phyloP scores from a whole-genome alignment of 2,329 filamentous ascomycete genomes.

The Ophiostoma australiae region DNA sequence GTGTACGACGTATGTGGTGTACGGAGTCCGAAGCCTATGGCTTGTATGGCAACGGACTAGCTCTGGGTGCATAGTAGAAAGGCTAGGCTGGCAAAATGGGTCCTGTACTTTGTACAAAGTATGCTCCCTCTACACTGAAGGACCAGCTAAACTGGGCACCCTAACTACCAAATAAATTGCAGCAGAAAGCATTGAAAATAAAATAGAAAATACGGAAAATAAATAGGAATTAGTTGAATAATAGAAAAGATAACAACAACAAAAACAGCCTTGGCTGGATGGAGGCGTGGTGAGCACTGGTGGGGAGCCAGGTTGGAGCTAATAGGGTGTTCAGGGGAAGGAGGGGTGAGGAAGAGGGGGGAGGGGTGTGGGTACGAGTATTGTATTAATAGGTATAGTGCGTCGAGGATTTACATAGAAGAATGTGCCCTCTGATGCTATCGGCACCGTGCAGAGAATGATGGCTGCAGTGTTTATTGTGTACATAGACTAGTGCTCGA shows the following conservation, averaged over 20 bases:
- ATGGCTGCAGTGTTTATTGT: not conserved
- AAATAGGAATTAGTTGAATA: not conserved
- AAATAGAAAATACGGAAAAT: not conserved
- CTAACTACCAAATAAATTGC: not conserved
- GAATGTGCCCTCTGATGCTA: not conserved
- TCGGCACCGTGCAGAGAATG: not conserved
- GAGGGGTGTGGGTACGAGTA: not conserved
- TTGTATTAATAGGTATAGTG: slow-evolving; percentile 10
- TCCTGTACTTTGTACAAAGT: not conserved
- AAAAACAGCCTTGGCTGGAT: slow-evolving; percentile 17
- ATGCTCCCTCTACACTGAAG: too few relatives aligned
- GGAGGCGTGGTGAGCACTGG: slow-evolving; percentile 12
- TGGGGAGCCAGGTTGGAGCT: slow-evolving; percentile 12
- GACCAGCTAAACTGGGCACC: not conserved
- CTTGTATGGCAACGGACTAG: slow-evolving; percentile 12
- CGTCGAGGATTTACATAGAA: not conserved
- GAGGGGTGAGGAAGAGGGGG: slow-evolving; percentile 16
- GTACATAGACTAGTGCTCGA: not conserved
- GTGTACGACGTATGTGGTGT: slow-evolving; percentile 4
- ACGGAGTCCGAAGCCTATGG: slow-evolving; percentile 10
- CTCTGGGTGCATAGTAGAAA: not conserved
- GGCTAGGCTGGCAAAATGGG: not conserved
- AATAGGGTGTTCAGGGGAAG: slow-evolving; percentile 15
- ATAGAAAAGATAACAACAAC: not conserved
- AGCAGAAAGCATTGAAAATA: not conserved